Evolutionary conservation across 1,139 yeast genomes (phyloP).

Genomic region (Hansenula lynferdii): DNA sequence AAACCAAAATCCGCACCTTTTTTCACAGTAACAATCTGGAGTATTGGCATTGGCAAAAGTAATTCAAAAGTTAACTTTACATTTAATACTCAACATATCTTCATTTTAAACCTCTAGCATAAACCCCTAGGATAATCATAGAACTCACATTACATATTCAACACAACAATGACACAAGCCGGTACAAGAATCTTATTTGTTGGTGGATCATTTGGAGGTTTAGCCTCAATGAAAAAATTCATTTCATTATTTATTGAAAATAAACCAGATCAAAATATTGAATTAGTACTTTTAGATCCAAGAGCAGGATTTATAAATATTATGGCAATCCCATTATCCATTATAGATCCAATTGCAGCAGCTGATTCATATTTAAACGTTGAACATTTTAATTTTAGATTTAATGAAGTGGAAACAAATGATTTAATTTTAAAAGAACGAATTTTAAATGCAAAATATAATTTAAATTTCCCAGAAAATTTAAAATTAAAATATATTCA

Average conservation of each 20-base stretch:
- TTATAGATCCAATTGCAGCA: constrained; percentile 44
- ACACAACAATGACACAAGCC: not conserved
- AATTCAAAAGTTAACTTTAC: too few species aligned
- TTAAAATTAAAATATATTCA: constrained; percentile 31
- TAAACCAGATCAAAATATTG: constrained; percentile 7
- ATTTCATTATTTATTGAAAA: constrained; percentile 27
- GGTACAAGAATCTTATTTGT: constrained; percentile 35
- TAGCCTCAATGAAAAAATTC: constrained; percentile 37
- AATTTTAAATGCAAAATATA: constrained; percentile 13
- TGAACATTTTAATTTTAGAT: constrained; percentile 20
- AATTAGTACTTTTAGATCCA: constrained; percentile 42
- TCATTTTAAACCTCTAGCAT: too few species aligned
- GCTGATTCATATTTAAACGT: constrained; percentile 31
- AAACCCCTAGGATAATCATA: too few species aligned
- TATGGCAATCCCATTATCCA: constrained; percentile 45
- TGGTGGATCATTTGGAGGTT: constrained; percentile 53
- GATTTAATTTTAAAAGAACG: constrained; percentile 27
- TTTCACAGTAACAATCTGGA: too few species aligned
- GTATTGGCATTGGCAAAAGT: too few species aligned
- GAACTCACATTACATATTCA: too few species aligned
- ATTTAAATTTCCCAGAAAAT: constrained; percentile 14
- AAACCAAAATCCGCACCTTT: too few species aligned
- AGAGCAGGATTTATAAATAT: constrained; percentile 47
- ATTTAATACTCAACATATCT: too few species aligned
- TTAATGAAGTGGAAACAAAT: constrained; percentile 28